A percentile compares a stretch with the other conserved stretches of the same genome.
phyloP scores from a whole-genome alignment of 2,329 filamentous ascomycete genomes.

The Monosporascus ibericus region DNA sequence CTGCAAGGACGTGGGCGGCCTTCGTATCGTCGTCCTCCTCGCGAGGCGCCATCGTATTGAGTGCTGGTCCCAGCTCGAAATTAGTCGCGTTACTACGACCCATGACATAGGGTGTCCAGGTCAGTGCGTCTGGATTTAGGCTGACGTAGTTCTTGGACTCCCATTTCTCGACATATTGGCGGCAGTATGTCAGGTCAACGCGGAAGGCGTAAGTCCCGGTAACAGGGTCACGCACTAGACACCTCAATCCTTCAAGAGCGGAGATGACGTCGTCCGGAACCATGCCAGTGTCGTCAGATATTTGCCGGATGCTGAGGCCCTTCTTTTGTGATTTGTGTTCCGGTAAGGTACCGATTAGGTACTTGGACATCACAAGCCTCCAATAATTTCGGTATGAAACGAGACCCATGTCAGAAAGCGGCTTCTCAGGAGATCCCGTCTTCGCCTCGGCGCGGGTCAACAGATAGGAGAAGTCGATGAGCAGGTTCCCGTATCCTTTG shows the following conservation, averaged over 20 bases:
- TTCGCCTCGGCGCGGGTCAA: constrained; percentile 89
- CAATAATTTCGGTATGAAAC: constrained; percentile 98
- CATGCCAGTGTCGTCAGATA: constrained; percentile 88
- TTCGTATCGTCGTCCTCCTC: constrained; percentile 60
- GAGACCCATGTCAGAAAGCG: constrained; percentile 93
- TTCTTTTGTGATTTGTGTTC: constrained; percentile 33
- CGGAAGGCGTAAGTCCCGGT: constrained; percentile 87
- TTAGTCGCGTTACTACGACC: constrained; percentile 75
- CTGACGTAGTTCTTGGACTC: constrained; percentile 83
- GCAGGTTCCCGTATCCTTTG: constrained; percentile 91
- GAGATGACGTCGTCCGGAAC: constrained; percentile 95
- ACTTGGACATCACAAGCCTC: constrained; percentile 81
- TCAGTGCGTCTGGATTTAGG: constrained; percentile 71
- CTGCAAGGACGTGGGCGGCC: constrained; percentile 24
- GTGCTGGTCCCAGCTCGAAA: constrained; percentile 72
- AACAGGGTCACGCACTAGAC: constrained; percentile 81
- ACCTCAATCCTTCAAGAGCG: constrained; percentile 81
- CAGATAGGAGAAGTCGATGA: constrained; percentile 98
- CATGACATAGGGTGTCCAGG: constrained; percentile 98
- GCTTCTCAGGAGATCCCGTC: constrained; percentile 94
- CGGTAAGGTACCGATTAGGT: constrained; percentile 57
- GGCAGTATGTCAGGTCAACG: constrained; percentile 78
- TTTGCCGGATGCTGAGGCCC: constrained; percentile 56
- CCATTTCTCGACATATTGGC: constrained; percentile 82
- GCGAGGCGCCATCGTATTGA: constrained; percentile 82